Conservation (phyloP, 2,329 filamentous ascomycete species). For the Fusarium penzigii region DNA sequence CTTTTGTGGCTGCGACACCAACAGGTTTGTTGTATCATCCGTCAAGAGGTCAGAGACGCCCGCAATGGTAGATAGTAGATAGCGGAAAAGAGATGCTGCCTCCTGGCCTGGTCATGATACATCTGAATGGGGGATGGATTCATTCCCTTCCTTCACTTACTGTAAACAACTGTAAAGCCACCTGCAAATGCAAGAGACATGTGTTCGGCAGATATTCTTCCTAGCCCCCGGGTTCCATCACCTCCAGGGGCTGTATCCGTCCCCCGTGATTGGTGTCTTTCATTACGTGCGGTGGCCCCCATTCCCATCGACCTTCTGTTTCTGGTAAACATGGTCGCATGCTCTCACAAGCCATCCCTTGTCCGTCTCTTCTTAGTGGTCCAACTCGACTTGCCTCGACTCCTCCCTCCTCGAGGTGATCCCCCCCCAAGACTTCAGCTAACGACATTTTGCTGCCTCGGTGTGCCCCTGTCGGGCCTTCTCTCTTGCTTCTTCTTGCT, state of each 20-base stretch:
- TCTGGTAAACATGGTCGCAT: constrained; percentile 37
- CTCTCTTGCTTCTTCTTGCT: constrained; percentile 1
- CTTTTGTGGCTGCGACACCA: too few species aligned
- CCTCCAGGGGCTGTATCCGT: constrained; percentile 28
- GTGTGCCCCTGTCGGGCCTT: constrained; percentile 29
- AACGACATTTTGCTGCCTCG: constrained; percentile 9
- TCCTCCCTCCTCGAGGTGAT: not conserved
- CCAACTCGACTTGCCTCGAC: constrained; percentile 2
- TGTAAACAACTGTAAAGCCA: too few species aligned
- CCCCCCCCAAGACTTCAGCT: not conserved
- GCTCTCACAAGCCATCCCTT: constrained; percentile 32
- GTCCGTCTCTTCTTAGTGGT: constrained; percentile 29
- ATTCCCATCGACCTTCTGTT: constrained; percentile 38
- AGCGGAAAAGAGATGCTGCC: not conserved
- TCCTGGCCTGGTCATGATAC: too few species aligned
- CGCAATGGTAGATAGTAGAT: not conserved
- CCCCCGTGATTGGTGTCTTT: constrained; percentile 34
- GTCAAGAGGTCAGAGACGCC: not conserved
- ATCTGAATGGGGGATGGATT: too few species aligned
- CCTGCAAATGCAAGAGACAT: constrained; percentile 2
- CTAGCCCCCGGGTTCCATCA: constrained; percentile 14
- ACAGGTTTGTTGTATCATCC: too few species aligned
- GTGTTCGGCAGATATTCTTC: constrained; percentile 28
- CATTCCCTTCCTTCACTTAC: too few species aligned
- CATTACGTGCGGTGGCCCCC: constrained; percentile 32